Evolutionary conservation across 495 filamentous ascomycete genomes (phyloP), one percentile per base, ranked within the genome.

Genomic region (Penicillium bialowiezense): DNA sequence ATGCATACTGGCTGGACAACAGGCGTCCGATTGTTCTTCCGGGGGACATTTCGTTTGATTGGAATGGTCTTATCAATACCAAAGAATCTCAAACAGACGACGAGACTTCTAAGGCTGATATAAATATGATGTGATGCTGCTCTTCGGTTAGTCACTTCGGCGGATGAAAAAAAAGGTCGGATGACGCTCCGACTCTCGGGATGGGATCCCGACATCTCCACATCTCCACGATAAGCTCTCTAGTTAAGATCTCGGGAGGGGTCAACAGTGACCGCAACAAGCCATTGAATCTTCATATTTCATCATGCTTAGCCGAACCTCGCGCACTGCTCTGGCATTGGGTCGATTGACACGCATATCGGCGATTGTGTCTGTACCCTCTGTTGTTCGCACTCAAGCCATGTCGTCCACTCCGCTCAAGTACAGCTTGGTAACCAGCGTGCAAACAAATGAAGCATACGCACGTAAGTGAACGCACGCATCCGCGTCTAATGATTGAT

Each of bases 1-100:
- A 15, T 13, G 46, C 50, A 8, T 41, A 52, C 42, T 45, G 35
- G 35, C 14, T 38, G 19, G 10, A 39, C 28, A 52, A 9, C 5
- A 29, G 12, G 10, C 42, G 26, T 14, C 34, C 14, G 14, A 46
- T 7, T 21, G 35, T n/a, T 26, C 26, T 45, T 34, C 5, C 7
- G 15, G 3, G 34, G 21, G 36, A 7, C 50, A 52, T 52, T 10
- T 14, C 18, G 3, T 23, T 6, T 2, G 5, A 37, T 26, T 17
- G 7, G 12, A 5, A 20, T 24, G 36, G 8, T 3, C 34, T 23
- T n/a, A 8, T 37, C 1, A 5, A 12, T 20, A 28, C 12, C 3
- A 10, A 8, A 20, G 19, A 6, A 37, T 37, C 8, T 3, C 17
- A 37, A 17, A 7, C 15, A 9, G 19, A 8, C 34, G 8, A 26